Evolutionary conservation across 257 asterid genomes (phyloP).

Genomic region (Solanum lignicaule): DNA sequence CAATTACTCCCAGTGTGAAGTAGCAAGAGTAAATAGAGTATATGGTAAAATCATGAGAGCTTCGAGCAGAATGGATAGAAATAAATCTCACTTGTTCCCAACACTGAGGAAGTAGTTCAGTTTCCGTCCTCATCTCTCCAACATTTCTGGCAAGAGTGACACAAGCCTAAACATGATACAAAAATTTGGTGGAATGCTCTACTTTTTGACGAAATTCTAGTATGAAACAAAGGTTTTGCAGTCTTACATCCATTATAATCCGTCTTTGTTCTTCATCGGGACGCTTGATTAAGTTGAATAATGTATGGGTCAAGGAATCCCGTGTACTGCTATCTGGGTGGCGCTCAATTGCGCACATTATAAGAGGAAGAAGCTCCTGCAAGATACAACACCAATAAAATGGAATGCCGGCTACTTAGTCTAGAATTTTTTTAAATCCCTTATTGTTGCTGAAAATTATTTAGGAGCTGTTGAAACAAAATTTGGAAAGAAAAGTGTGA

Average conservation of each 20-base stretch:
- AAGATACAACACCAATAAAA: conserved; percentile 2
- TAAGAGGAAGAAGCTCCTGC: conserved; percentile 97
- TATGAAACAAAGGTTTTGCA: conserved; percentile 3
- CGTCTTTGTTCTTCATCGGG: conserved; percentile 98
- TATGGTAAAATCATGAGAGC: background rate
- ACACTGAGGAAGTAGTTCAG: conserved; percentile 96
- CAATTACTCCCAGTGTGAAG: background rate
- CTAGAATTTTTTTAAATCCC: background rate
- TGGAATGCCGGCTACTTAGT: background rate
- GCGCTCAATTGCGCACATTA: conserved; percentile 98
- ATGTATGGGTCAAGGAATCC: conserved; percentile 96
- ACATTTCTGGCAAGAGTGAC: conserved; percentile 91
- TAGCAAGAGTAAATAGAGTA: background rate
- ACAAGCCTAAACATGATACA: conserved; percentile 63
- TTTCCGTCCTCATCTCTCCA: conserved; percentile 93
- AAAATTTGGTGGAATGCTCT: conserved; percentile 5
- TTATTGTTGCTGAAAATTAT: background rate
- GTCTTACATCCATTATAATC: conserved; percentile 91
- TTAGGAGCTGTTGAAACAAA: background rate
- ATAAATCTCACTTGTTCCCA: conserved; percentile 88
- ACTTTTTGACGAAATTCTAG: background rate
- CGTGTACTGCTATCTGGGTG: conserved; percentile 82
- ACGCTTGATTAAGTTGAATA: conserved; percentile 95
- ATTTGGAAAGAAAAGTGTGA: background rate
- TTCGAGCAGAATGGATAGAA: background rate